Evolutionary conservation across 2,329 filamentous ascomycete species (phyloP), one percentile per base, ranked within the genome.

Genomic region (Colletotrichum eleusines): DNA sequence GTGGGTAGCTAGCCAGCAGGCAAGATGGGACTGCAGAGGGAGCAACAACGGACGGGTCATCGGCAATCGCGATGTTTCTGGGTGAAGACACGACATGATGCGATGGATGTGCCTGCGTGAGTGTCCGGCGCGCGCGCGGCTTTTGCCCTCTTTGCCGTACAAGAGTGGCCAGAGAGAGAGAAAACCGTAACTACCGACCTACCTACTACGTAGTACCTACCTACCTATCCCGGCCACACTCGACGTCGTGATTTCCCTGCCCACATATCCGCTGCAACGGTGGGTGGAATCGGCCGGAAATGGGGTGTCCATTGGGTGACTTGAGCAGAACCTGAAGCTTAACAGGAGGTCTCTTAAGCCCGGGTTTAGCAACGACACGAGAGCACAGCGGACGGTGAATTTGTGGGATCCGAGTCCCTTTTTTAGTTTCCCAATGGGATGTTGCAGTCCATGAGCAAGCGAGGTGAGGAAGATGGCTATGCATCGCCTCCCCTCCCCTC

Each of bases 61-160:
- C 63, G 51, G 42, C 38, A 23, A 58, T 46, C 50, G 38, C 23
- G 35, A 46, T 44, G 58, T 68, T 67, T 58, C 67, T 67, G 51
- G 7, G 57, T 50, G 55, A 33, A 55, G n/a, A n/a, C n/a, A 20
- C 20, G 42, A n/a, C 42, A 3, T 42, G 40, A 16, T 54, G 50
- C 8, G 18, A 33, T 53, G 6, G 38, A 18, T 35, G 28, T 8
- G 42, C 16, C 18, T 20, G 20, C 11, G 18, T 33, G 3, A n/a
- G 38, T 54, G 38, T 54, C 6, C 11, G 33, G 35, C 26, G 31
- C 31, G 51, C 12, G n/a, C n/a, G n/a, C n/a, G n/a, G n/a, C n/a
- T n/a, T n/a, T n/a, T n/a, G n/a, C n/a, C n/a, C 20, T 59, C 40
- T 51, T 51, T n/a, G 38, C 18, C n/a, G 44, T 51, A 60, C 63